phyloP scores from a whole-genome alignment of 2,329 filamentous ascomycete genomes.

The Plenodomus biglobosus region DNA sequence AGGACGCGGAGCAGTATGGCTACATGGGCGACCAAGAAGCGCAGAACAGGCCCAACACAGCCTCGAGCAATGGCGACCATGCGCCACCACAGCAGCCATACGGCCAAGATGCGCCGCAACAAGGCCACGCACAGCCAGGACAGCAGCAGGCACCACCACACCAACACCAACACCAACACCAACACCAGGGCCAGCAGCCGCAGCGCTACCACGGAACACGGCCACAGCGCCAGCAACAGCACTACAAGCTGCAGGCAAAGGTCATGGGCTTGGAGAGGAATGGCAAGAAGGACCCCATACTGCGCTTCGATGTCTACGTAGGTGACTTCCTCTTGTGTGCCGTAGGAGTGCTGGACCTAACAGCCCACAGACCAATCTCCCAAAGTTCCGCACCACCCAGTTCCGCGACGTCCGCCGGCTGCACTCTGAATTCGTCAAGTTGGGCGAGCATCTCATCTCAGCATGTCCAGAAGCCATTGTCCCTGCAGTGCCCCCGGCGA shows the following conservation, averaged over 20 bases:
- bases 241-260: slow-evolving; percentile 88
- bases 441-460: slow-evolving; percentile 93
- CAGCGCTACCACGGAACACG: slow-evolving; percentile 50
- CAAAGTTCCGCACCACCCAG: slow-evolving; percentile 94
- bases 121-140: slow-evolving; percentile 12
- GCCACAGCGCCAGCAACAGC: slow-evolving; percentile 58
- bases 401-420: slow-evolving; percentile 95
- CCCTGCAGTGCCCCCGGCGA: slow-evolving; percentile 89
- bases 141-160: slow-evolving; percentile 39
- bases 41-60: slow-evolving; percentile 29
- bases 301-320: slow-evolving; percentile 97
- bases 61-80: slow-evolving; percentile 41
- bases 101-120: slow-evolving; percentile 37
- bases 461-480: slow-evolving; percentile 97
- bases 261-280: slow-evolving; percentile 91
- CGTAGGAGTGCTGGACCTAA: slow-evolving; percentile 8
- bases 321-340: slow-evolving; percentile 1
- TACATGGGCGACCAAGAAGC: slow-evolving; percentile 38
- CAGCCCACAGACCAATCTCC: slow-evolving; percentile 84
- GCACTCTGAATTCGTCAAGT: slow-evolving; percentile 93
- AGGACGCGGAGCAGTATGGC: slow-evolving; percentile 38
- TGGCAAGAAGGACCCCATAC: slow-evolving; percentile 90
- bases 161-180: no score
- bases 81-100: slow-evolving; percentile 28
- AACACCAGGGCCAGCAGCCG: slow-evolving; percentile 47